A percentile compares a stretch with the other conserved stretches of the same genome.
phyloP scores from a whole-genome alignment of 202 grass and related monocot species.

The Musa balbisiana region DNA sequence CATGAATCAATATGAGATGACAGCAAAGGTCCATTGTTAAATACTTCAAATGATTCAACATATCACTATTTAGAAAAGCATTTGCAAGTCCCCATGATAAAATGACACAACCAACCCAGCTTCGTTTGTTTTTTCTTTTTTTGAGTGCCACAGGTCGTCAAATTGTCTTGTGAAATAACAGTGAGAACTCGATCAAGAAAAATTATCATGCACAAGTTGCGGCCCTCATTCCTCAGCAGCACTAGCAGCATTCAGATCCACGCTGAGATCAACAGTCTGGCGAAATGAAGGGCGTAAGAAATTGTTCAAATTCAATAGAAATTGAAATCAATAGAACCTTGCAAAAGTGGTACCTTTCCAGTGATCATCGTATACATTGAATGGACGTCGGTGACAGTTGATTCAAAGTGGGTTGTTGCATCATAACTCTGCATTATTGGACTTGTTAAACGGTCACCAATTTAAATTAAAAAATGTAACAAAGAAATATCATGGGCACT shows the following conservation, averaged over 20 bases:
- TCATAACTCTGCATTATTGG: slow-evolving; percentile 69
- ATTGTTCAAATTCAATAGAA: not conserved
- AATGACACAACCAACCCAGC: not conserved
- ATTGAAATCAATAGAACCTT: not conserved
- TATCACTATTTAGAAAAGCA: not conserved
- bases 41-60: not conserved
- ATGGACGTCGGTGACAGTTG: slow-evolving; percentile 86
- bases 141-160: too few relatives aligned
- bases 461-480: not conserved
- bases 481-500: slow-evolving; percentile 13
- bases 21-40: not conserved
- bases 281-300: not conserved
- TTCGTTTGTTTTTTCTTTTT: not conserved
- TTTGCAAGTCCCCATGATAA: not conserved
- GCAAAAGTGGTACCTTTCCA: slow-evolving; percentile 58
- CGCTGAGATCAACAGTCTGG: slow-evolving; percentile 62
- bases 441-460: not conserved
- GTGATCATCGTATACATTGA: slow-evolving; percentile 68
- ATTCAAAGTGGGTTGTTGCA: slow-evolving; percentile 90
- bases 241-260: slow-evolving; percentile 92
- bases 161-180: too few relatives aligned
- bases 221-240: slow-evolving; percentile 27
- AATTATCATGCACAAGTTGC: not conserved
- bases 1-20: not conserved
- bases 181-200: too few relatives aligned